phyloP scores from a whole-genome alignment of 1,139 yeast species.

The Geotrichum fermentans region DNA sequence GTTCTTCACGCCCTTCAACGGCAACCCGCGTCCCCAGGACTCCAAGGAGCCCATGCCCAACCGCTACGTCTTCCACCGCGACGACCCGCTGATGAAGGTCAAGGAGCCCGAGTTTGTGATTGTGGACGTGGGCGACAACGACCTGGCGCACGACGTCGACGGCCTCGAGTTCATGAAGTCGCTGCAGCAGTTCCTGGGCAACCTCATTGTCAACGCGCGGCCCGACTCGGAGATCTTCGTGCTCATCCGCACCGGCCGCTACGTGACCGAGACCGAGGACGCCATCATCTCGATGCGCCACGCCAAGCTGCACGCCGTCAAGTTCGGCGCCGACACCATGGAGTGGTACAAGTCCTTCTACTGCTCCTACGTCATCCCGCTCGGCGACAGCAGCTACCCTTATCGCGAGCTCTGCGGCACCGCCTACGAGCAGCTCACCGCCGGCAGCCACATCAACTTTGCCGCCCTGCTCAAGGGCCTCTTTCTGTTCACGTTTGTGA shows the following conservation, averaged over 20 bases:
- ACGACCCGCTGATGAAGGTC: slow-evolving; percentile 15
- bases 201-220: slow-evolving; percentile 15
- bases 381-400: slow-evolving; percentile 15
- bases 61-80: slow-evolving; percentile 20
- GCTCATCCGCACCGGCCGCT: slow-evolving; percentile 16
- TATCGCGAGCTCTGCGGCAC: slow-evolving; percentile 18
- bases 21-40: slow-evolving; percentile 18
- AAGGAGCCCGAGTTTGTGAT: slow-evolving; percentile 19
- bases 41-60: slow-evolving; percentile 19
- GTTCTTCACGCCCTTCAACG: slow-evolving; percentile 18
- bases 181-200: slow-evolving; percentile 18
- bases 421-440: slow-evolving; percentile 16
- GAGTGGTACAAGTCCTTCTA: slow-evolving; percentile 20
- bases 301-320: slow-evolving; percentile 19
- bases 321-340: slow-evolving; percentile 14
- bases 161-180: slow-evolving; percentile 16
- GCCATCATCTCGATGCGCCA: slow-evolving; percentile 19
- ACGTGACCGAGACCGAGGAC: slow-evolving; percentile 20
- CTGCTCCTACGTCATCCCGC: slow-evolving; percentile 19
- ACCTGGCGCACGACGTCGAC: slow-evolving; percentile 11
- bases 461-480: background rate
- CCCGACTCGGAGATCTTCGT: slow-evolving; percentile 19
- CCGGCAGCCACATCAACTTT: slow-evolving; percentile 3
- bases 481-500: background rate
- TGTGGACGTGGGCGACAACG: slow-evolving; percentile 22